phyloP scores from a whole-genome alignment of 2,329 filamentous ascomycete species.

The Metarhizium robertsii region DNA sequence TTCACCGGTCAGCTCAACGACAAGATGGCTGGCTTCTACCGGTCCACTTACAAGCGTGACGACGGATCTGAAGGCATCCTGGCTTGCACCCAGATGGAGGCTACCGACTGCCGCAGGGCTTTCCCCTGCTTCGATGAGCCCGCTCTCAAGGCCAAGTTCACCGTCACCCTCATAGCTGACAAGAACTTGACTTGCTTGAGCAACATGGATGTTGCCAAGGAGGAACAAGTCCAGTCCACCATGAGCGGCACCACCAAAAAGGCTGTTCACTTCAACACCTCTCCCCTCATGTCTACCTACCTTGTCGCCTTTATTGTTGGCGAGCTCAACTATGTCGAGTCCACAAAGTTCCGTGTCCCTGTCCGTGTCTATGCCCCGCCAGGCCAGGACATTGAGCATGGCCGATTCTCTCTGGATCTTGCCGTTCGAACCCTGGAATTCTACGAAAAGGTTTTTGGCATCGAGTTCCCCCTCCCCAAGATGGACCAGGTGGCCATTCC shows the following conservation, averaged over 20 bases:
- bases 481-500: constrained; percentile 76
- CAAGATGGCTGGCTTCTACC: constrained; percentile 96
- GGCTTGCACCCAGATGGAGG: constrained; percentile 92
- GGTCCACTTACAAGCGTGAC: constrained; percentile 80
- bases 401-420: constrained; percentile 81
- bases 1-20: constrained; percentile 80
- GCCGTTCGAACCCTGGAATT: constrained; percentile 85
- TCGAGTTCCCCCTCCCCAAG: constrained; percentile 46
- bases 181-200: constrained; percentile 85
- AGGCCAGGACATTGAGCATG: constrained; percentile 82
- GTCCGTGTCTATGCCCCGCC: constrained; percentile 91
- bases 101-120: constrained; percentile 83
- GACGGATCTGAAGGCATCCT: constrained; percentile 74
- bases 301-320: constrained; percentile 89
- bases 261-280: constrained; percentile 84
- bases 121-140: constrained; percentile 98
- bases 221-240: constrained; percentile 50
- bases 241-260: constrained; percentile 45
- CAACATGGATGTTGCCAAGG: constrained; percentile 89
- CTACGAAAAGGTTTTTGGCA: constrained; percentile 75
- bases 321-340: constrained; percentile 90
- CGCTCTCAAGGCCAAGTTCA: constrained; percentile 85
- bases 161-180: constrained; percentile 82
- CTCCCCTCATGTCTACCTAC: constrained; percentile 93
- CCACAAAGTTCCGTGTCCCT: constrained; percentile 81